phyloP scores from a whole-genome alignment of 768 basidiomycete species.

The Hericium erinaceus region DNA sequence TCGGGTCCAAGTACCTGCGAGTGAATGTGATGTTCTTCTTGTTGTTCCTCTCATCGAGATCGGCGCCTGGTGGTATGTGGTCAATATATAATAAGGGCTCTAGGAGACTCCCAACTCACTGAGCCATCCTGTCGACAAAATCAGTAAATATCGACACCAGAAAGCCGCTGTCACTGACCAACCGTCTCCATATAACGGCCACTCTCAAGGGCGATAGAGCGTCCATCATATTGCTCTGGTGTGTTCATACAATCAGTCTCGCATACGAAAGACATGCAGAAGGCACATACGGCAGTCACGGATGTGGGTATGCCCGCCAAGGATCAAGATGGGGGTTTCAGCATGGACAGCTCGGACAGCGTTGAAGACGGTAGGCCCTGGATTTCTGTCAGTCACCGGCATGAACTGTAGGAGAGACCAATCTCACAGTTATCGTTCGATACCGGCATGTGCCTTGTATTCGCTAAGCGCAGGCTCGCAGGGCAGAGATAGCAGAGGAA shows the following conservation, averaged over 20 bases:
- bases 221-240: slow-evolving; percentile 54
- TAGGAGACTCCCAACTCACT: not conserved
- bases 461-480: not conserved
- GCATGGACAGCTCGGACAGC: slow-evolving; percentile 69
- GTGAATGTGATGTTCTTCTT: slow-evolving; percentile 49
- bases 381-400: not conserved
- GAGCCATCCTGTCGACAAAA: slow-evolving; percentile 11
- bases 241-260: not conserved
- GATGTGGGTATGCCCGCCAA: slow-evolving; percentile 77
- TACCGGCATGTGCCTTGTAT: slow-evolving; percentile 73
- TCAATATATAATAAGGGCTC: not conserved
- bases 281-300: slow-evolving; percentile 47
- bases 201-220: slow-evolving; percentile 75
- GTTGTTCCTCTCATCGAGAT: slow-evolving; percentile 33
- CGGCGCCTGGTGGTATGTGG: slow-evolving; percentile 28
- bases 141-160: slow-evolving; percentile 43
- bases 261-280: not conserved
- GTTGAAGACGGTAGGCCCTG: slow-evolving; percentile 65
- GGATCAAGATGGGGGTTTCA: slow-evolving; percentile 70
- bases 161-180: slow-evolving; percentile 33
- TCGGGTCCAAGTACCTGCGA: slow-evolving; percentile 72
- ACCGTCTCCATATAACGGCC: slow-evolving; percentile 92
- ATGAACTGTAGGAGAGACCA: not conserved
- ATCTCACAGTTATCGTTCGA: slow-evolving; percentile 52
- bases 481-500: not conserved